Conservation (phyloP, 768 basidiomycete species). For the Serendipita sp. region DNA sequence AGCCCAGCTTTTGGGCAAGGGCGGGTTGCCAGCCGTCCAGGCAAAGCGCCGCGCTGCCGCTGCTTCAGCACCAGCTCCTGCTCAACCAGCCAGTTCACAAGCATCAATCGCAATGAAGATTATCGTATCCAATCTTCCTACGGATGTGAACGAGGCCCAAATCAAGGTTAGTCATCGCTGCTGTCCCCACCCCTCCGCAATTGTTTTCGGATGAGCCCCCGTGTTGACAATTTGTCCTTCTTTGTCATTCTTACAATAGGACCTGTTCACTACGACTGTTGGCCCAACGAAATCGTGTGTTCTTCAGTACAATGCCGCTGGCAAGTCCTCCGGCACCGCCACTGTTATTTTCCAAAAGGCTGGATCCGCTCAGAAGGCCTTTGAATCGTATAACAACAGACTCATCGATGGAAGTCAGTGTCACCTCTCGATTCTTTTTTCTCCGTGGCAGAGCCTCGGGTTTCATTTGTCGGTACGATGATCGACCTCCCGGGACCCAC, state of each 20-base stretch:
- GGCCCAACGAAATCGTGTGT: constrained; percentile 74
- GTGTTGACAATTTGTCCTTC: not conserved
- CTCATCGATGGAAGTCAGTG: constrained; percentile 99
- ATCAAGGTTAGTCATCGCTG: constrained; percentile 61
- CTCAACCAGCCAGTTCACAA: constrained; percentile 18
- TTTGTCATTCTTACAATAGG: constrained; percentile 35
- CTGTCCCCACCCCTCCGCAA: too few species aligned
- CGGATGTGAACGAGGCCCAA: constrained; percentile 84
- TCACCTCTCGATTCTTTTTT: constrained; percentile 36
- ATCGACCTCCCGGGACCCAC: not conserved
- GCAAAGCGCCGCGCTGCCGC: constrained; percentile 22
- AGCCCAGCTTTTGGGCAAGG: constrained; percentile 23
- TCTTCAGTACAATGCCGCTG: constrained; percentile 69
- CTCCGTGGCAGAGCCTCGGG: constrained; percentile 22
- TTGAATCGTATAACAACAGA: constrained; percentile 89
- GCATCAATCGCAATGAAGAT: constrained; percentile 58
- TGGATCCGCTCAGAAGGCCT: constrained; percentile 86
- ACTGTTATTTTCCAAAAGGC: constrained; percentile 70
- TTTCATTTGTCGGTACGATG: not conserved
- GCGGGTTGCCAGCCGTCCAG: constrained; percentile 21
- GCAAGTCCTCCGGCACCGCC: constrained; percentile 84
- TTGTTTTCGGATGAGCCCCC: too few species aligned
- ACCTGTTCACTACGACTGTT: constrained; percentile 81
- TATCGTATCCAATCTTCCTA: constrained; percentile 86
- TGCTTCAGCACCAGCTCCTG: constrained; percentile 22